Evolutionary conservation across 1,284 basidiomycete genomes (phyloP).

Genomic region (Trametes hirsuta): DNA sequence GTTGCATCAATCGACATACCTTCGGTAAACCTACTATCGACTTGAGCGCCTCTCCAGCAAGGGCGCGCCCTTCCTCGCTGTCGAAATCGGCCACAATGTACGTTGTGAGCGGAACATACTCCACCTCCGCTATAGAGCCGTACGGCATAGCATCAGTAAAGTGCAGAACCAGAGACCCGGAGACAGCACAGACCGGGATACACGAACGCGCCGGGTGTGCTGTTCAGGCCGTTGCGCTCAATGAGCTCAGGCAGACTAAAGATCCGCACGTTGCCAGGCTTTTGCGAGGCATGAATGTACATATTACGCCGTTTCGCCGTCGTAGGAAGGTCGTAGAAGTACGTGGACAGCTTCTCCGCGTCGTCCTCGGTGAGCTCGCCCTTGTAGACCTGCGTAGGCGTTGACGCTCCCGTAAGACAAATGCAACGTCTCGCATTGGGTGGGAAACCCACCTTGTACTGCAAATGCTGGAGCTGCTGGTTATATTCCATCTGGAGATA

Average conservation of each 20-base stretch:
- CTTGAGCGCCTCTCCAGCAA: constrained; percentile 65
- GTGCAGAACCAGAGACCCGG: background rate
- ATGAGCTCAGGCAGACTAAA: constrained; percentile 56
- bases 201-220: constrained; percentile 51
- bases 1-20: background rate
- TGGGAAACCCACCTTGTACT: constrained; percentile 59
- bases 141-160: background rate
- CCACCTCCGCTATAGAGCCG: constrained; percentile 36
- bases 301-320: constrained; percentile 72
- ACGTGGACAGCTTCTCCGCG: constrained; percentile 58
- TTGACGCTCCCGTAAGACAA: background rate
- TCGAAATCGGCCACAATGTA: constrained; percentile 86
- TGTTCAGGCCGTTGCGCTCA: constrained; percentile 41
- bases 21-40: constrained; percentile 57
- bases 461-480: constrained; percentile 68
- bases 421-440: no score
- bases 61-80: constrained; percentile 52
- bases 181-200: constrained; percentile 55
- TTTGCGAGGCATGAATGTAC: constrained; percentile 61
- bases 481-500: constrained; percentile 66
- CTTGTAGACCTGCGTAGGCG: constrained; percentile 57
- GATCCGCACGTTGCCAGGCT: constrained; percentile 50
- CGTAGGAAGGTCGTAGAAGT: constrained; percentile 89
- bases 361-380: constrained; percentile 64
- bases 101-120: constrained; percentile 51